These are phyloP conservation scores for Pseudonitzschia delicatissima DNA, from an alignment of 108 stramenopile species.

Conservation along the genomic window DNA sequence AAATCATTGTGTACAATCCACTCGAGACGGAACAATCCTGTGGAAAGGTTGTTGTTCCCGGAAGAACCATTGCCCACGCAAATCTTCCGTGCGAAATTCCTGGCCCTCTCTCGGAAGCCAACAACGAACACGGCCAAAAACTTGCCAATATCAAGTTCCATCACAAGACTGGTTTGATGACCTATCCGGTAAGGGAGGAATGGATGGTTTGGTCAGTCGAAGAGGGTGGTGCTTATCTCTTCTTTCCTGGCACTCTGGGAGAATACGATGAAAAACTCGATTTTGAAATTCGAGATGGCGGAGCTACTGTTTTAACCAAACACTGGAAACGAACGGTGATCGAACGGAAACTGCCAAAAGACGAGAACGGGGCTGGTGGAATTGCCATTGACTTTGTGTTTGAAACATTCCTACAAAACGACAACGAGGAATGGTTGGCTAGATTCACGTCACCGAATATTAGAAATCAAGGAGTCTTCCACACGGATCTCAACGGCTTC, in stretches of 20 bases:
- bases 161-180: slow-evolving; percentile 46
- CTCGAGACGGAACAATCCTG: slow-evolving; percentile 41
- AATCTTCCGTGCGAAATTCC: slow-evolving; percentile 49
- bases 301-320: slow-evolving; percentile 36
- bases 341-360: slow-evolving; percentile 19
- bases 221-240: slow-evolving; percentile 61
- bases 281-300: slow-evolving; percentile 31
- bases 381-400: slow-evolving; percentile 57
- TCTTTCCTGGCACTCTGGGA: slow-evolving; percentile 42
- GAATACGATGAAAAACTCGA: slow-evolving; percentile 19
- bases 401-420: slow-evolving; percentile 43
- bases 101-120: background rate
- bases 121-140: slow-evolving; percentile 10
- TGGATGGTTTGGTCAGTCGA: slow-evolving; percentile 66
- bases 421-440: slow-evolving; percentile 66
- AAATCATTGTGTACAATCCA: slow-evolving; percentile 50
- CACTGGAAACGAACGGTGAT: slow-evolving; percentile 56
- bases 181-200: slow-evolving; percentile 44
- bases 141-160: slow-evolving; percentile 33
- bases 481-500: slow-evolving; percentile 68
- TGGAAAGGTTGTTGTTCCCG: slow-evolving; percentile 36
- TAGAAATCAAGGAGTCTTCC: slow-evolving; percentile 51
- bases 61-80: slow-evolving; percentile 9
- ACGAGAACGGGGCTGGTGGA: slow-evolving; percentile 8
- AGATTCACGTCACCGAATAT: slow-evolving; percentile 41